Conservation (phyloP, 805 yeast species). For the Candida schatavii region DNA sequence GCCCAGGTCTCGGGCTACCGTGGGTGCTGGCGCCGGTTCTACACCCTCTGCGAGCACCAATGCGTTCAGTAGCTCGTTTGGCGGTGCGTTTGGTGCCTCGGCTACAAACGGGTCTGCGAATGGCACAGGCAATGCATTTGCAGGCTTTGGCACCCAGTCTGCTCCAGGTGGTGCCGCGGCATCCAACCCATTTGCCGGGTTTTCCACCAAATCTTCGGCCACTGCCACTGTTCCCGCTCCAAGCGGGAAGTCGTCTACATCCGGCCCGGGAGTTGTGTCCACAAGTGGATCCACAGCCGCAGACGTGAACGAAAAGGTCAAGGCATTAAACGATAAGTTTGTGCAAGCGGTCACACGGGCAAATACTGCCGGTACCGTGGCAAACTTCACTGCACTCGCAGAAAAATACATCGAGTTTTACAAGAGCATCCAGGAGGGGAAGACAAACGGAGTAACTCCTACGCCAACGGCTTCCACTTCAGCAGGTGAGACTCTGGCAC, state of each 20-base stretch:
- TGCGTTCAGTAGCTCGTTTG: slow-evolving; percentile 8
- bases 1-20: slow-evolving; percentile 37
- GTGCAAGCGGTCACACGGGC: slow-evolving; percentile 44
- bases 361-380: slow-evolving; percentile 44
- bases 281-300: not conserved
- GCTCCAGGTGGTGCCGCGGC: not conserved
- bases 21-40: not conserved
- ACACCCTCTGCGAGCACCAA: slow-evolving; percentile 2
- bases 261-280: not conserved
- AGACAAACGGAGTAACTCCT: slow-evolving; percentile 2
- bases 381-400: slow-evolving; percentile 53
- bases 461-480: slow-evolving; percentile 5
- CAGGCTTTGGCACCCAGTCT: not conserved
- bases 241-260: not conserved
- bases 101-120: not conserved
- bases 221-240: not conserved
- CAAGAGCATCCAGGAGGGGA: slow-evolving; percentile 30
- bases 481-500: not conserved
- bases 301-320: slow-evolving; percentile 47
- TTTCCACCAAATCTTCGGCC: slow-evolving; percentile 1
- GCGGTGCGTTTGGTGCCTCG: slow-evolving; percentile 1
- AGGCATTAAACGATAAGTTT: slow-evolving; percentile 66
- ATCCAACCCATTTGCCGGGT: not conserved
- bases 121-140: slow-evolving; percentile 1
- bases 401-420: slow-evolving; percentile 59